Evolutionary conservation across 805 yeast genomes (phyloP).

Genomic region (Kodamaea hsintzibuensis): DNA sequence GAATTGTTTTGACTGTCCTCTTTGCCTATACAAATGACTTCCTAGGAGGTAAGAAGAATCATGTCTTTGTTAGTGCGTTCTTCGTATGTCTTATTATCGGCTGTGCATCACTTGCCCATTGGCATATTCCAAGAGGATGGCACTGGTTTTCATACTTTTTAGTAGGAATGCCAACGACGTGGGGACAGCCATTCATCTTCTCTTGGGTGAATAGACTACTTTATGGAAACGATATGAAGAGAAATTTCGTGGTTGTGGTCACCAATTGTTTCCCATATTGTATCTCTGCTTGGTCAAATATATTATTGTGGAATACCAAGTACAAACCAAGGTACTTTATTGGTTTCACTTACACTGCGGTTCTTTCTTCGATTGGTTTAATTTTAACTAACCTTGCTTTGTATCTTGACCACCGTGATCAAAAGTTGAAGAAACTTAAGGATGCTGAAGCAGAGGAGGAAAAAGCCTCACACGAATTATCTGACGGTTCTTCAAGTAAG

Average conservation of each 20-base stretch:
- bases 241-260: conserved; percentile 37
- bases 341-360: conserved; percentile 34
- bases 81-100: conserved; percentile 44
- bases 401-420: conserved; percentile 27
- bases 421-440: neutral
- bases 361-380: conserved; percentile 31
- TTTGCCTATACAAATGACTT: conserved; percentile 35
- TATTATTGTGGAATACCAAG: conserved; percentile 40
- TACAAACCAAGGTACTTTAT: conserved; percentile 31
- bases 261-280: conserved; percentile 43
- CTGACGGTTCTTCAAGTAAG: neutral
- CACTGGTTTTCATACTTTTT: conserved; percentile 54
- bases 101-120: conserved; percentile 43
- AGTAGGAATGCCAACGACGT: conserved; percentile 47
- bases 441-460: neutral
- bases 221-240: conserved; percentile 43
- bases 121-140: conserved; percentile 50
- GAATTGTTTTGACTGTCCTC: conserved; percentile 36
- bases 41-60: conserved; percentile 34
- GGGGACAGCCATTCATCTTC: conserved; percentile 58
- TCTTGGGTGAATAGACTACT: conserved; percentile 56
- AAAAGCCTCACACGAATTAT: neutral
- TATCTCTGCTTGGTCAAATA: conserved; percentile 40
- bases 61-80: conserved; percentile 35
- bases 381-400: conserved; percentile 28